Evolutionary conservation across 768 basidiomycete species (phyloP).

Genomic region (Pilatotrama ljubarskyi): DNA sequence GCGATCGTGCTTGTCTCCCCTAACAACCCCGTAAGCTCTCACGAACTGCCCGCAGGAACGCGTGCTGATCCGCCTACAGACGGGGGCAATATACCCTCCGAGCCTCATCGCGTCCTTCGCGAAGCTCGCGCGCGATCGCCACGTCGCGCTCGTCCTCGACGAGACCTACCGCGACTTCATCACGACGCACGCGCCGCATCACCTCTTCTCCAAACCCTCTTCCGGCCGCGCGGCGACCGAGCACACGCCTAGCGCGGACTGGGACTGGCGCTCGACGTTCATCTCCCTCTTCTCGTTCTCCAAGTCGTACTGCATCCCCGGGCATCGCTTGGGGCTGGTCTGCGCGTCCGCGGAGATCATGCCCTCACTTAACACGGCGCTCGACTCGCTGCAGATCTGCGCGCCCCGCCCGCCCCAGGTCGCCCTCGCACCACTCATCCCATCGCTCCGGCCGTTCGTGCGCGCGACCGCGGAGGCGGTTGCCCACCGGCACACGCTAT

Average conservation of each 20-base stretch:
- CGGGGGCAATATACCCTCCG: conserved; percentile 68
- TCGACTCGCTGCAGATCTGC: conserved; percentile 83
- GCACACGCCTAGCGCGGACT: conserved; percentile 4
- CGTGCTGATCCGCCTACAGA: conserved; percentile 38
- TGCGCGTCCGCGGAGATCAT: conserved; percentile 60
- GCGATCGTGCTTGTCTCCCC: conserved; percentile 78
- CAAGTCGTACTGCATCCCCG: conserved; percentile 80
- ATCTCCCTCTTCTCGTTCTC: conserved; percentile 80
- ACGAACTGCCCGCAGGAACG: not conserved
- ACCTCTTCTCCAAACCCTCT: conserved; percentile 43
- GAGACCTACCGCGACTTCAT: conserved; percentile 89
- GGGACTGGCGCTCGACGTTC: conserved; percentile 60
- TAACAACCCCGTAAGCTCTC: conserved; percentile 61
- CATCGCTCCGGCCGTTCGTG: conserved; percentile 54
- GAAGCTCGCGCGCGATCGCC: conserved; percentile 50
- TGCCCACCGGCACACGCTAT: conserved; percentile 53
- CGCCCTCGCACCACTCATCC: conserved; percentile 59
- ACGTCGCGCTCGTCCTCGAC: conserved; percentile 75
- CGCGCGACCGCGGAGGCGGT: conserved; percentile 49
- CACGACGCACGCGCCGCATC: conserved; percentile 49
- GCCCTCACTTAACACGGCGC: conserved; percentile 52
- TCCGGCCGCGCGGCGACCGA: not conserved
- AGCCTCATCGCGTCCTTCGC: conserved; percentile 59
- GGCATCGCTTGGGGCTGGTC: conserved; percentile 76
- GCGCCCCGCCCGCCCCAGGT: conserved; percentile 72